Base-by-base conservation (phyloP, 1,139 yeast genomes). In the Hansenula anomala region DNA sequence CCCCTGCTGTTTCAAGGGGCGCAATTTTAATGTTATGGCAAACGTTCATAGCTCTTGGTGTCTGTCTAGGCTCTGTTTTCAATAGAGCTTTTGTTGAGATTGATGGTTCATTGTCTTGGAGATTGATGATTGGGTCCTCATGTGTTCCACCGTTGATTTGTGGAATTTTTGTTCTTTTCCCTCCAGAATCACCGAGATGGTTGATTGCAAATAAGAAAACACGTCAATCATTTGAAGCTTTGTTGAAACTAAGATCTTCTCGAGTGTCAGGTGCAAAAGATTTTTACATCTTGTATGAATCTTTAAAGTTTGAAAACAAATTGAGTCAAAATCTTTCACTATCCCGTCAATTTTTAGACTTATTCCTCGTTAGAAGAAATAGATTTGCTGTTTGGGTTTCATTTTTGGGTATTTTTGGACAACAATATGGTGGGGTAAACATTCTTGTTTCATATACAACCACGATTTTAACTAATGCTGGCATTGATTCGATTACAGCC, bases 341-440 rank as follows among this genome's bases (percentile, higher is more conserved):
- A 25, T 59, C 54, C 56, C 59, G 60, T 51, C 69, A 73, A 51
- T 37, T 68, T 38, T 46, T 54, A 20, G 71, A 72, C 48, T 59
- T 74, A 64, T 73, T 74, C 53, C 63, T 71, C 12, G 54, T 67
- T 27, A 60, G 69, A 52, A 66, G 78, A 63, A 71, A 73, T 55
- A 67, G 78, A 60, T 73, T 71, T 51, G 78, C 75, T 43, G 70
- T 75, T 15, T 50, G 72, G 37, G 79, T 75, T 43, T 71, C 79
- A 13, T 70, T 75, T 67, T 60, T 75, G 40, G 75, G 68, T 36
- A 71, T 74, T 69, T 71, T 72, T 52, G 73, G 74, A 71, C 81
- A 75, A 59, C 78, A 75, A 46, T 74, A 74, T 62, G 73, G 80
- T 60, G 81, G 80, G 49, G 73, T 75, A 42, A 72, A 73, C 43